These are phyloP conservation scores for Keithomyces neogunnii DNA, from an alignment of 2,329 filamentous ascomycete species.

Conservation along the genomic window DNA sequence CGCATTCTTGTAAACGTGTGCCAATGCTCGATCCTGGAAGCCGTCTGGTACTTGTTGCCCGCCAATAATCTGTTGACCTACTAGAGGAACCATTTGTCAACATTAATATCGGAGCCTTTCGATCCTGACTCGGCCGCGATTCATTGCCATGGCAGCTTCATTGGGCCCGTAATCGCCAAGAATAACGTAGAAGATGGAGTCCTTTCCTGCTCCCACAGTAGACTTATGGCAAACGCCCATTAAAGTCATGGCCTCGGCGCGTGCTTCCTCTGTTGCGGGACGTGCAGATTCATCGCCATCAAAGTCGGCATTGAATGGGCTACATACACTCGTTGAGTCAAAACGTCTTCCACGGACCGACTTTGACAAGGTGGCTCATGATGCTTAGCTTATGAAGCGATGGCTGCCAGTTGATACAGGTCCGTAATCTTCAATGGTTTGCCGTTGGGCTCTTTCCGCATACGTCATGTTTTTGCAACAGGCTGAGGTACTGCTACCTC, in stretches of 20 bases:
- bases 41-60: constrained; percentile 87
- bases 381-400: constrained; percentile 98
- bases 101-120: constrained; percentile 95
- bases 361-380: constrained; percentile 86
- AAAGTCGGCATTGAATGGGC: constrained; percentile 96
- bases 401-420: constrained; percentile 85
- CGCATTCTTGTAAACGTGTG: constrained; percentile 89
- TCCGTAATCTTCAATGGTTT: constrained; percentile 77
- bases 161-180: constrained; percentile 89
- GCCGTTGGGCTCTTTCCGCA: constrained; percentile 73
- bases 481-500: constrained; percentile 84
- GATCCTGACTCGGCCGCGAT: constrained; percentile 90
- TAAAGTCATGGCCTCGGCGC: constrained; percentile 86
- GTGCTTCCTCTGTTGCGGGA: constrained; percentile 95
- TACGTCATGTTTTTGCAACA: constrained; percentile 95
- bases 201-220: constrained; percentile 92
- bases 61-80: constrained; percentile 96
- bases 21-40: constrained; percentile 88
- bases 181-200: constrained; percentile 93
- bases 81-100: constrained; percentile 97
- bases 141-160: constrained; percentile 85
- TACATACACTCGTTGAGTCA: constrained; percentile 95
- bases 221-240: constrained; percentile 99
- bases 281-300: constrained; percentile 98
- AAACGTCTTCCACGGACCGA: constrained; percentile 91